Conservation (phyloP, 345 rosid species). For the Eucalyptus grandis region DNA sequence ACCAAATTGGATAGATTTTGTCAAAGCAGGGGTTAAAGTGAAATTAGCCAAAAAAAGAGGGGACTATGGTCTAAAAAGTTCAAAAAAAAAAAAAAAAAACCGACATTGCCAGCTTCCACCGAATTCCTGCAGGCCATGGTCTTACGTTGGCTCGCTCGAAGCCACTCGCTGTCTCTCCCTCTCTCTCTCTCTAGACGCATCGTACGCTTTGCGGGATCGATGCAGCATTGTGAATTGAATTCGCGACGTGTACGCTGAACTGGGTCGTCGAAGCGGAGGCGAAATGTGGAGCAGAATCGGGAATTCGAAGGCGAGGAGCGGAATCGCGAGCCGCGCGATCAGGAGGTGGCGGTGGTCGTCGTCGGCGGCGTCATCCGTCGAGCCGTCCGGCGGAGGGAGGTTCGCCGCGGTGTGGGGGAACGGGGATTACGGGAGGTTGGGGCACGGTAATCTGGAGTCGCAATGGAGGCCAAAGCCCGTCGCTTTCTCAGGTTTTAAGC, state of each 20-base stretch:
- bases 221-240: neutral
- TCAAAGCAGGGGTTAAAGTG: neutral
- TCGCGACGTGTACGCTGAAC: neutral
- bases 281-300: neutral
- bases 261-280: neutral
- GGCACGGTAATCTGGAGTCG: constrained; percentile 58
- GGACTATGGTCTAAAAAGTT: neutral
- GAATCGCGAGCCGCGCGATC: neutral
- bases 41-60: neutral
- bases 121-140: neutral
- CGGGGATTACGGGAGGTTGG: constrained; percentile 82
- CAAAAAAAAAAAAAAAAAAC: neutral
- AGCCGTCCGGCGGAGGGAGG: constrained; percentile 10
- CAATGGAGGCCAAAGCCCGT: constrained; percentile 49
- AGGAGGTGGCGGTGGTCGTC: neutral
- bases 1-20: neutral
- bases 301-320: neutral
- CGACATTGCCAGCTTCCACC: neutral
- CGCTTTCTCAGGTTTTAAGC: constrained; percentile 25
- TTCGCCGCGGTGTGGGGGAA: constrained; percentile 86
- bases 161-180: neutral
- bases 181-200: neutral
- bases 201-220: neutral
- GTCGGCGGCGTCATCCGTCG: neutral
- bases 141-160: neutral